Evolutionary conservation across 2,329 filamentous ascomycete genomes (phyloP), one percentile per base, ranked within the genome.

Genomic region (Blastomyces emzantsi): DNA sequence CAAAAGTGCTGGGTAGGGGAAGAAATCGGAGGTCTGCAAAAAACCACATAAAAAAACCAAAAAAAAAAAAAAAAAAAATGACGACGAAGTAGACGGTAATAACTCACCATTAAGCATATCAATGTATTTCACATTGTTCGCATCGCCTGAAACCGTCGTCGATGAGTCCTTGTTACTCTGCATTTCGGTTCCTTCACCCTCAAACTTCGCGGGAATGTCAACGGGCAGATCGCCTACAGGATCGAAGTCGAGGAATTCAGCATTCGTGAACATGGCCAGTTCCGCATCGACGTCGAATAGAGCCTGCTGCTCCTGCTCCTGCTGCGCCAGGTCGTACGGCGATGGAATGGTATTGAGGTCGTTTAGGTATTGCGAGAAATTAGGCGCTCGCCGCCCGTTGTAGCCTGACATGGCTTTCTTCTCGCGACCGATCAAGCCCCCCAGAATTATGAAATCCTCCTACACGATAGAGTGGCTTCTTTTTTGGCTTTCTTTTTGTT

Each of bases 311-410:
- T 89, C 84, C 65, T 87, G 83, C 64, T 81, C 77, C 66, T 82
- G 78, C 52, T 76, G 73, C 36, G 83, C 83, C 66, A 87, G 81
- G 62, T 88, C 84, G 70, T 86, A 85, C 66, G 88, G 80, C 66
- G 86, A 80, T 1, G 83, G 83, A 63, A 88, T 80, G 56, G 83
- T 85, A 80, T 96, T 96, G 71, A 97, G 82, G 69, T 92, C 89
- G 71, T 90, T 88, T 68, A 97, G 83, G 79, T 94, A 96, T 73
- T 92, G 88, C 73, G 91, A 92, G 78, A 96, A 90, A 76, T 96
- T 96, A 72, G 90, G 88, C 70, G 85, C 89, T 73, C 89, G 87
- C 66, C 90, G 88, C 73, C 87, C 88, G 76, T 83, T 87, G 83
- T 86, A 92, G 74, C 81, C 83, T 75, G 90, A 86, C 89, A 92